Base-by-base conservation (phyloP, 768 basidiomycete species). In the Rhodotorula babjevae region DNA sequence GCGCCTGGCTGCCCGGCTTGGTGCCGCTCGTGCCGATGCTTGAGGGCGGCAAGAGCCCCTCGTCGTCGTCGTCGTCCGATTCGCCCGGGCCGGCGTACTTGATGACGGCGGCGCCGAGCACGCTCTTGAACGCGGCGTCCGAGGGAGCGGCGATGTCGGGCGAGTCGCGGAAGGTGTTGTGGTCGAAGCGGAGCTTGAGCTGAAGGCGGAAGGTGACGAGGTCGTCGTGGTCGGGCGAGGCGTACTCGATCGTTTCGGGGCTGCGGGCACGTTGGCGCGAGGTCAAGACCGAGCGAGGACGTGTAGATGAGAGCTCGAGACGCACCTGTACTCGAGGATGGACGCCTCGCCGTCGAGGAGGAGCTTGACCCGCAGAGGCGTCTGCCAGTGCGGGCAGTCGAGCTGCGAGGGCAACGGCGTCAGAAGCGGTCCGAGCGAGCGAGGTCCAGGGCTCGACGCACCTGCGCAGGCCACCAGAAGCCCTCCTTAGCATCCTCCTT, bases 401-500 rank as follows among this genome's bases (percentile, higher is more conserved):
- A 56, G 14, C 66, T 60, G 52, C 11, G 9, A 9, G 36, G 36
- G 21, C 16, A 19, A 46, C 12, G 1, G 10, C 1, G 15, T n/a
- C n/a, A n/a, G n/a, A n/a, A n/a, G n/a, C n/a, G n/a, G n/a, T n/a
- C n/a, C n/a, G 27, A 19, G 21, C 11, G 40, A 9, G 40, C 21
- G 10, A 21, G 3, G n/a, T n/a, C n/a, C n/a, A n/a, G 56, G 40
- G 12, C 7, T 46, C 14, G 3, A 40, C 67, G 33, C 44, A 72
- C 71, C 49, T 56, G 29, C 4, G 47, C 71, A 5, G 63, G 55
- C 71, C 71, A 72, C 71, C 71, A 72, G 33, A 68, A 72, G 11
- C 71, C 66, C 11, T 40, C 58, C 36, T 56, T 33, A 9, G 9
- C 36, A 21, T 8, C 61, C 0, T 29, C 58, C 16, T 31, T 44